Evolutionary conservation across 768 basidiomycete species (phyloP).

Genomic region (Hypholoma sublateritium): DNA sequence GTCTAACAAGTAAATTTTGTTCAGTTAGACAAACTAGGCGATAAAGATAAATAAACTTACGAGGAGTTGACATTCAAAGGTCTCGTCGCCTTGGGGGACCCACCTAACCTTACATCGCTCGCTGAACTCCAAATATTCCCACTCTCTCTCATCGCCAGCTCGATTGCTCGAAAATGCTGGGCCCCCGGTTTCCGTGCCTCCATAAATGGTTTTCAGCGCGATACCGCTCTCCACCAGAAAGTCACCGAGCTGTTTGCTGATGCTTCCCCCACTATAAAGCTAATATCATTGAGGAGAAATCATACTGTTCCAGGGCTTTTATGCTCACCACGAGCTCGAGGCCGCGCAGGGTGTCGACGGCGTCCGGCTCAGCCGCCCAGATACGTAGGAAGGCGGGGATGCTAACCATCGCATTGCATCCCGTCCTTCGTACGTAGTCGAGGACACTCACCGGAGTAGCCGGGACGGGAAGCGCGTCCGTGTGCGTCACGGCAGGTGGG

Average conservation of each 20-base stretch:
- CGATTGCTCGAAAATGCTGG: conserved; percentile 10
- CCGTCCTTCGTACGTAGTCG: conserved; percentile 24
- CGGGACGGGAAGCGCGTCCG: conserved; percentile 26
- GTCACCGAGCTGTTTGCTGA: conserved; percentile 32
- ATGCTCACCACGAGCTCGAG: no score
- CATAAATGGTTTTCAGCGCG: conserved; percentile 21
- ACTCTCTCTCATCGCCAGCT: conserved; percentile 23
- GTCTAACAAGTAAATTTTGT: conserved; percentile 16
- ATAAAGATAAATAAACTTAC: conserved; percentile 19
- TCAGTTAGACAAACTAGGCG: not conserved
- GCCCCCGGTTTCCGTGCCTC: conserved; percentile 31
- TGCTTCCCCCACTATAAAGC: conserved; percentile 24
- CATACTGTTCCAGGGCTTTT: no score
- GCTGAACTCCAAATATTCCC: conserved; percentile 32
- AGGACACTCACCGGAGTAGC: conserved; percentile 26
- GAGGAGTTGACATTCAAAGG: conserved; percentile 36
- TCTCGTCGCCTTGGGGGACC: conserved; percentile 33
- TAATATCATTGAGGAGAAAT: no score
- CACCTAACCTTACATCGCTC: conserved; percentile 27
- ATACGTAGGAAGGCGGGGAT: conserved; percentile 35
- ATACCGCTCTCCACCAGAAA: conserved; percentile 28
- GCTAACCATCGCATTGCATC: conserved; percentile 26
- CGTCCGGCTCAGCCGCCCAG: no score
- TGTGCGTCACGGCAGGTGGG: conserved; percentile 22
- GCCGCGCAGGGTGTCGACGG: no score